A percentile compares a stretch with the other conserved stretches of the same genome.
Evolutionary conservation across 176 grass and related monocot genomes (phyloP).

Genomic region (Pharus latifolius): DNA sequence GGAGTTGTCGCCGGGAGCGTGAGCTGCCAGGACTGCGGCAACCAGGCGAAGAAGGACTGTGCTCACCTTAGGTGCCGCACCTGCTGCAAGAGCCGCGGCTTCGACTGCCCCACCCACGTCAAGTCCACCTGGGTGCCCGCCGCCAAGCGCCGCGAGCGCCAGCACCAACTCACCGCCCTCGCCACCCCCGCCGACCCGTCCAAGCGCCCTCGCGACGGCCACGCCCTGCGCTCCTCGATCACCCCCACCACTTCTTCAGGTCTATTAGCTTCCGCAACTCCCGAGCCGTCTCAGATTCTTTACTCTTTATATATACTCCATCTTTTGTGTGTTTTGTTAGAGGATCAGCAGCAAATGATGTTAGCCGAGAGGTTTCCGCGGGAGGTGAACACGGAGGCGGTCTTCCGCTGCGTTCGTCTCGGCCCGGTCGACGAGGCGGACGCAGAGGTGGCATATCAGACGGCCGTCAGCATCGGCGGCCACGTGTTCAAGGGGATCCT

Average conservation of each 20-base stretch:
- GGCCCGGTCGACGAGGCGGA: constrained; percentile 69
- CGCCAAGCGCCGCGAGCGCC: constrained; percentile 73
- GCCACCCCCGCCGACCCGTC: constrained; percentile 16
- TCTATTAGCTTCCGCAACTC: background rate
- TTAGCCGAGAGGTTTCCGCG: constrained; percentile 43
- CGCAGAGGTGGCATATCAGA: constrained; percentile 83
- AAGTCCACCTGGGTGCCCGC: constrained; percentile 95
- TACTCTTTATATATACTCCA: too few relatives aligned
- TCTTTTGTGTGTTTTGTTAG: background rate
- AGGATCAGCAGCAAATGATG: constrained; percentile 24
- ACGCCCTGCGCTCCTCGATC: background rate
- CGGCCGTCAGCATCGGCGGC: constrained; percentile 71
- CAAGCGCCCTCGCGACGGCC: constrained; percentile 51
- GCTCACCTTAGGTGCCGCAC: constrained; percentile 69
- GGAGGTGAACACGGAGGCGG: constrained; percentile 75
- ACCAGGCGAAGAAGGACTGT: constrained; percentile 99
- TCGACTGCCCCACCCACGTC: constrained; percentile 80
- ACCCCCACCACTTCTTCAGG: constrained; percentile 46
- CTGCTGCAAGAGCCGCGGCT: constrained; percentile 92
- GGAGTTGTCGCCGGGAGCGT: constrained; percentile 11
- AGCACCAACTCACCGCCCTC: constrained; percentile 25
- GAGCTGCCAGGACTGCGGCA: constrained; percentile 96
- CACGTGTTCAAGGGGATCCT: constrained; percentile 96
- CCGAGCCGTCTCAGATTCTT: background rate
- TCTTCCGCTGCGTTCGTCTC: constrained; percentile 78